These are phyloP conservation scores for Cladosporium cucumerinum DNA, from an alignment of 2,329 filamentous ascomycete genomes.

Conservation along the genomic window DNA sequence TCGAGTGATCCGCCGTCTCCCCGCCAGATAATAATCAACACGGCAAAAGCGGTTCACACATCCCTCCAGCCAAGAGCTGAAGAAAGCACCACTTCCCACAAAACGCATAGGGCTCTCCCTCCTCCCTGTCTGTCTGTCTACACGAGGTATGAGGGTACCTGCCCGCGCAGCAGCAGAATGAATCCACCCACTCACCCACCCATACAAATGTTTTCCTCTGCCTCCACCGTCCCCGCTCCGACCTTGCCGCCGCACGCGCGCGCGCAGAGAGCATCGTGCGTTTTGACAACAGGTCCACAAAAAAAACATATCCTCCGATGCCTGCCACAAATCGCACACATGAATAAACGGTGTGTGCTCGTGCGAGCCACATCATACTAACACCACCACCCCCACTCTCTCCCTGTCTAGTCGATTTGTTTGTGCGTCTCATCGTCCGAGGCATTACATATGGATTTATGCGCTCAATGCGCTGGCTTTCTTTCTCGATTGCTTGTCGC, in stretches of 20 bases:
- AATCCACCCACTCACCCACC: neutral
- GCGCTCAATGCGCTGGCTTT: neutral
- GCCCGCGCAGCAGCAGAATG: neutral
- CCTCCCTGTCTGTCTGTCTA: neutral
- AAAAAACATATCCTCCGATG: neutral
- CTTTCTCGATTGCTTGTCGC: neutral
- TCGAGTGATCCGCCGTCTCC: neutral
- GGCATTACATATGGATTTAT: neutral
- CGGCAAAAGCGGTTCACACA: neutral
- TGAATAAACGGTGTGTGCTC: neutral
- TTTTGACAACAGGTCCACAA: neutral
- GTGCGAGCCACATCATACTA: neutral
- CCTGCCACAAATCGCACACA: neutral
- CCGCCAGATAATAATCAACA: neutral
- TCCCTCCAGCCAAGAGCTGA: neutral
- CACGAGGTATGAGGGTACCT: neutral
- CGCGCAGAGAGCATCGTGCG: neutral
- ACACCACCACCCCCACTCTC: neutral
- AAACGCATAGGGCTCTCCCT: neutral
- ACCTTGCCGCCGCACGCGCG: neutral
- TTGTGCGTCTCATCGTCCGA: neutral
- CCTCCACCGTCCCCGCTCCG: neutral
- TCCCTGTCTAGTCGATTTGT: neutral
- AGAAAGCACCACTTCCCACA: neutral
- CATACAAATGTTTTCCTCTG: neutral